phyloP scores from a whole-genome alignment of 116 monocot genomes.

The Phalaenopsis hybrid region DNA sequence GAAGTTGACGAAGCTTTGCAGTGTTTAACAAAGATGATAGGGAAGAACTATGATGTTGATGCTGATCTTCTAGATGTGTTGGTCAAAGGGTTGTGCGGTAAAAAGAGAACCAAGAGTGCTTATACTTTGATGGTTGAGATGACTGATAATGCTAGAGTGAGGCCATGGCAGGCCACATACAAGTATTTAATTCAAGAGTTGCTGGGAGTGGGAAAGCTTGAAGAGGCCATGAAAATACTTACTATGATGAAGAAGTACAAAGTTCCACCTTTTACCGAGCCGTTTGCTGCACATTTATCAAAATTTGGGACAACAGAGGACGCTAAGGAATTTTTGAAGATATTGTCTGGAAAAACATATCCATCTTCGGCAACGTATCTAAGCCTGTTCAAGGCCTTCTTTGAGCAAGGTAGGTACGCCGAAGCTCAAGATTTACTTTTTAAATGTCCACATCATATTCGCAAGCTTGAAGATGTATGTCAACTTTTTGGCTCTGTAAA shows the following conservation, averaged over 20 bases:
- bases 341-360: conserved; percentile 41
- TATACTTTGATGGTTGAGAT: conserved; percentile 49
- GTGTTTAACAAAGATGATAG: conserved; percentile 61
- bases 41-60: conserved; percentile 46
- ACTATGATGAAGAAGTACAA: conserved; percentile 61
- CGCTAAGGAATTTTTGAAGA: conserved; percentile 56
- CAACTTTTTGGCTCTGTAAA: conserved; percentile 69
- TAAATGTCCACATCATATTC: conserved; percentile 80
- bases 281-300: conserved; percentile 57
- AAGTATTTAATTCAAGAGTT: conserved; percentile 63
- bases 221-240: conserved; percentile 66
- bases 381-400: conserved; percentile 65
- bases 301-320: conserved; percentile 75
- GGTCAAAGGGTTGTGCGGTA: conserved; percentile 58
- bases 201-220: conserved; percentile 45
- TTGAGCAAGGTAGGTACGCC: conserved; percentile 69
- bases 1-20: conserved; percentile 56
- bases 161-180: conserved; percentile 76
- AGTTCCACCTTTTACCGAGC: conserved; percentile 71
- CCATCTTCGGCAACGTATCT: conserved; percentile 62
- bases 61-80: conserved; percentile 64
- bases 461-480: conserved; percentile 55
- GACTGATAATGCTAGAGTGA: conserved; percentile 37
- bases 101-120: conserved; percentile 27
- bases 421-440: conserved; percentile 84